Evolutionary conservation across 2,329 filamentous ascomycete species (phyloP), one percentile per base, ranked within the genome.

Genomic region (Seiridium unicorne): DNA sequence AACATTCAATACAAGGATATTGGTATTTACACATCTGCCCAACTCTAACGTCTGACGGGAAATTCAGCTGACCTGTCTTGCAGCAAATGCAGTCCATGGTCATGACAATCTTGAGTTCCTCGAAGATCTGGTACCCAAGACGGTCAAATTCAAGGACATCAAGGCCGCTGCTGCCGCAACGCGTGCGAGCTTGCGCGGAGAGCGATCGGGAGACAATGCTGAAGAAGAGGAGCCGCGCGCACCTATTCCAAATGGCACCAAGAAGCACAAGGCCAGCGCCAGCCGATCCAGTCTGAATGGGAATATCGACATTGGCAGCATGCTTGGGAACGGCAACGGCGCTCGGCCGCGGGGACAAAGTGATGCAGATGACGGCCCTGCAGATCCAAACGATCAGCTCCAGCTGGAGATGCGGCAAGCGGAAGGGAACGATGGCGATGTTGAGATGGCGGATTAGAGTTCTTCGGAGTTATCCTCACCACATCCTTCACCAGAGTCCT

Each of bases 1-100:
- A 97, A 96, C 70, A 90, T 99, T 63, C 95, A 98, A 74, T 99
- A 99, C 80, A 92, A 92, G 72, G 95, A 99, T 75, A 84, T 99
- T 47, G 89, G 91, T 93, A 79, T 60, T 82, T 70, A 11, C 7
- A 10, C 35, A 26, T 31, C n/a, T 40, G 13, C 5, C 32, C 34
- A 35, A 26, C 2, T n/a, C 35, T 55, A 32, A 40, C 18, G 53
- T 48, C 7, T n/a, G 26, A 38, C 8, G 32, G 32, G 18, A n/a
- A 18, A 26, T 38, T 8, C 13, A 34, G 54, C 36, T 46, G 31
- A 9, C 11, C 31, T n/a, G 46, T 60, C 54, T 35, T 55, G 44
- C 69, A 93, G 92, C 93, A 66, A 91, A 87, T 69, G 94, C 95
- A 35, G 89, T 98, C 59, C 86, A 90, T 6, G 90, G 92, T 72